Evolutionary conservation across 257 asterid species (phyloP).

Genomic region (Nicotiana benthamiana): DNA sequence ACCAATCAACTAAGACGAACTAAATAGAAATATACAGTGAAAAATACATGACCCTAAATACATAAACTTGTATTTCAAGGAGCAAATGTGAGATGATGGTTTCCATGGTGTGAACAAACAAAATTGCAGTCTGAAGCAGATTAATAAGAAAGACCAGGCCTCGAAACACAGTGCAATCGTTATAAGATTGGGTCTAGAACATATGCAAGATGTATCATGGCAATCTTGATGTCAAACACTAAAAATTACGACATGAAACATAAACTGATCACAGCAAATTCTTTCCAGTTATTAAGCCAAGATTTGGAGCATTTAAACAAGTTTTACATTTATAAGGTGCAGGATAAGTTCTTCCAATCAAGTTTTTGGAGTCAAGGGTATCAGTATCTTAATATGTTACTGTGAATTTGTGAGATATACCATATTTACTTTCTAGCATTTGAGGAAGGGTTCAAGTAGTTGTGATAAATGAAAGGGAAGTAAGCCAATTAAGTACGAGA

Average conservation of each 20-base stretch:
- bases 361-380: background rate
- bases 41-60: background rate
- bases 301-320: conserved; percentile 1
- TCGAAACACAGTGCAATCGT: background rate
- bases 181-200: background rate
- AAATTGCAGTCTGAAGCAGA: background rate
- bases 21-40: background rate
- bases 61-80: conserved; percentile 2
- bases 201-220: background rate
- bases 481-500: background rate
- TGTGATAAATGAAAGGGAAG: background rate
- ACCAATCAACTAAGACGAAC: background rate
- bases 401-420: background rate
- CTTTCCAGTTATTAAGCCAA: background rate
- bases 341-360: background rate
- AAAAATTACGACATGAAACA: background rate
- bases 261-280: background rate
- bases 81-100: background rate
- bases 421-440: background rate
- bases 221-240: background rate
- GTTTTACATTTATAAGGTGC: background rate
- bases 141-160: background rate
- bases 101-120: background rate
- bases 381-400: background rate
- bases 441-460: background rate